A percentile compares a stretch with the other conserved stretches of the same genome.
phyloP scores from a whole-genome alignment of 805 yeast species.

The Lipomyces kockii region DNA sequence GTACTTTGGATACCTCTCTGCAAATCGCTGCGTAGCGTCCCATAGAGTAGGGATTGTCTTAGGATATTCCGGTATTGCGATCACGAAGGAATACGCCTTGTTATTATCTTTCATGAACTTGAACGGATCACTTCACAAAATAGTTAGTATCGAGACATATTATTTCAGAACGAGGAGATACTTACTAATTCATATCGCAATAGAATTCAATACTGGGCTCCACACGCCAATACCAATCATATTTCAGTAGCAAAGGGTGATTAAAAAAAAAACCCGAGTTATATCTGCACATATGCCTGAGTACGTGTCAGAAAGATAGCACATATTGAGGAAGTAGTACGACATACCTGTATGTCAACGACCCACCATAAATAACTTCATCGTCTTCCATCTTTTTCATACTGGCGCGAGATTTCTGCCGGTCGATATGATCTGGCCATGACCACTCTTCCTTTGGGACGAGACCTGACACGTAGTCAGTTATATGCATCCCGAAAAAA shows the following conservation, averaged over 20 bases:
- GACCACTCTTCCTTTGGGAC: slow-evolving; percentile 89
- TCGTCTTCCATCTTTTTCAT: slow-evolving; percentile 58
- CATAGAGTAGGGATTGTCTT: slow-evolving; percentile 79
- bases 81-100: slow-evolving; percentile 75
- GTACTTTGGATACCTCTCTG: slow-evolving; percentile 60
- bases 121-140: slow-evolving; percentile 62
- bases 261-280: slow-evolving; percentile 89
- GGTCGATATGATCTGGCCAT: slow-evolving; percentile 82
- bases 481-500: not conserved
- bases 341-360: slow-evolving; percentile 55
- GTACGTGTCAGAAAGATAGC: slow-evolving; percentile 40
- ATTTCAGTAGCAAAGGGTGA: slow-evolving; percentile 74
- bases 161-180: not conserved
- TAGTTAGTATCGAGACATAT: not conserved
- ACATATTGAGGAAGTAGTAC: not conserved
- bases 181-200: slow-evolving; percentile 63
- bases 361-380: slow-evolving; percentile 65
- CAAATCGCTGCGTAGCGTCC: slow-evolving; percentile 70
- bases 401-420: slow-evolving; percentile 62
- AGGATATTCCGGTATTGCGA: slow-evolving; percentile 69
- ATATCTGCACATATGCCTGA: slow-evolving; percentile 89
- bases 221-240: slow-evolving; percentile 92
- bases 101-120: slow-evolving; percentile 77
- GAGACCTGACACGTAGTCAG: slow-evolving; percentile 33
- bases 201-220: slow-evolving; percentile 82